Percentiles rank a stretch among this genome's conserved stretches.
These are phyloP conservation scores for Gracilaria domingensis DNA, from an alignment of 23 red algal genomes.

Conservation along the genomic window DNA sequence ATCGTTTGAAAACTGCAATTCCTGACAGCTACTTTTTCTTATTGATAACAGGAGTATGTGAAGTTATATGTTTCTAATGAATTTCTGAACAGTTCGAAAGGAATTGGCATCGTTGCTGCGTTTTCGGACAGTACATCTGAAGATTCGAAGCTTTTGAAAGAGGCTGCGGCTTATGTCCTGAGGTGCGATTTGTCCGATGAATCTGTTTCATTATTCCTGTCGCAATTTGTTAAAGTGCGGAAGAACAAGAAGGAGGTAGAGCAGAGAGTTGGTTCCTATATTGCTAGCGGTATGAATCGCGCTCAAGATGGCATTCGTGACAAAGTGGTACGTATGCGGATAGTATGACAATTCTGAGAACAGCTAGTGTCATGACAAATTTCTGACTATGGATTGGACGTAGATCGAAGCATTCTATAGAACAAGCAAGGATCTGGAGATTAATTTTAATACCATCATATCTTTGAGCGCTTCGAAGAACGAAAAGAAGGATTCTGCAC, in stretches of 20 bases:
- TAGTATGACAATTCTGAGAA: too few relatives aligned
- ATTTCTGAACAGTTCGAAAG: not conserved
- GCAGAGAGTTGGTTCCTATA: not conserved
- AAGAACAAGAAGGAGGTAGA: not conserved
- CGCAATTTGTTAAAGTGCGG: not conserved
- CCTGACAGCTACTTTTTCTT: too few relatives aligned
- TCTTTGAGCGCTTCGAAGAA: not conserved
- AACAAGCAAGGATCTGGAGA: not conserved
- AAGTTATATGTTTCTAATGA: not conserved
- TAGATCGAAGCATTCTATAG: not conserved
- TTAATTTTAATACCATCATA: not conserved
- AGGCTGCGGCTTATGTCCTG: not conserved
- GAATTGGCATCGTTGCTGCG: not conserved
- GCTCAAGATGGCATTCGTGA: not conserved
- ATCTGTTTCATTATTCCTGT: not conserved
- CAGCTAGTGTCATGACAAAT: not conserved
- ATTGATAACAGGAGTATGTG: not conserved
- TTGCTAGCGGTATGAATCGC: not conserved
- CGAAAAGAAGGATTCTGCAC: not conserved
- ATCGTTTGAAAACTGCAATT: too few relatives aligned
- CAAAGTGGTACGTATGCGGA: not conserved
- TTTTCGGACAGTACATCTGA: not conserved
- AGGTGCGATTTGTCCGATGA: not conserved
- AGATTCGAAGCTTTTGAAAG: not conserved
- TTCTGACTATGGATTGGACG: not conserved